Base-by-base conservation (phyloP, 208 protist species). In the Trypanosoma scelopori region DNA sequence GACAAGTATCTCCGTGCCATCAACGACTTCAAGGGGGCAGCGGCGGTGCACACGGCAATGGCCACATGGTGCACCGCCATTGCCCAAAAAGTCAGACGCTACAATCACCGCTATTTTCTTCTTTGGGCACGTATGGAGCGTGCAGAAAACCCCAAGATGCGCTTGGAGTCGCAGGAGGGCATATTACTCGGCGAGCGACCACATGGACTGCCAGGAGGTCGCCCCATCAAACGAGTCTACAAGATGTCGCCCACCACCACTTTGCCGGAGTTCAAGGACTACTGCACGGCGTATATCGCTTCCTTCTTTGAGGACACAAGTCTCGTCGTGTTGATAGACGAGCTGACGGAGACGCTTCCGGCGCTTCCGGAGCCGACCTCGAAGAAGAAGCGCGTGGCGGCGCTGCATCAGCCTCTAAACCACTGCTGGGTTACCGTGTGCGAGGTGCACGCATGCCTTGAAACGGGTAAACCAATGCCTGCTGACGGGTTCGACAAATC, bases 101-200 rank as follows among this genome's bases (percentile, higher is more conserved):
- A 65, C 37, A 90, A 81, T 63, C 80, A 81, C 55, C 66, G 76
- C 20, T 93, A 96, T 75, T 94, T 89, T 74, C 50, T 92, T 3
- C 58, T 93, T 13, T 93, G 83, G 84, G 91, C 87, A 6, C 85
- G 85, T 41, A 93, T 94, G 85, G 85, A 93, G 63, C 79, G 84
- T 16, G 70, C 53, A 56, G 77, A 79, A 66, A 25, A 5, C 3
- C 47, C 11, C 0, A 55, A 55, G 25, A 83, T 12, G 47, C 76
- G 11, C 27, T 55, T 22, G 30, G 76, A 81, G 67, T 22, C 74
- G 32, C 71, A 87, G 50, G 61, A 81, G 52, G 59, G 83, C 57
- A 59, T 41, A 41, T 72, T 73, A 69, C 64, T 85, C 0, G 81
- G 75, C 12, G 81, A 91, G 60, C 79, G 76, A 58, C 76, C 75